Evolutionary conservation across 177 flowering plant species (phyloP), one percentile per base, ranked within the genome.

Genomic region (Vitis hybrid): DNA sequence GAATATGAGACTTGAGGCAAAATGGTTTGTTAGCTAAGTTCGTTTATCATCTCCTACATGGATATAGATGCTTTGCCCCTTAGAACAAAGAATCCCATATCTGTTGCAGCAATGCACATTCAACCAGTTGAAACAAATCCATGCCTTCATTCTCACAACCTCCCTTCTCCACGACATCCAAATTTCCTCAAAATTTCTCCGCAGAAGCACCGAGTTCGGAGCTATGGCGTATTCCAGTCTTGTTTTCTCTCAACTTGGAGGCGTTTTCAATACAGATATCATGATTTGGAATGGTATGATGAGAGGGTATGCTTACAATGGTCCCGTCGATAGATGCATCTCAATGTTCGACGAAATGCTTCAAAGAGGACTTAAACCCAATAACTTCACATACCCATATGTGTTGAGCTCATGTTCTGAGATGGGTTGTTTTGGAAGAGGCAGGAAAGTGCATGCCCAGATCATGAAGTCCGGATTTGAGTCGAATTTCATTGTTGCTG

Each of bases 221-320:
- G 45, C 51, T 14, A 82, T 82, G 85, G 84, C 79, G 1, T 83
- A 82, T 61, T 29, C 87, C 6, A 64, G 61, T 57, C 73, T 70
- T 31, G 52, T 85, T 7, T 85, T 78, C 67, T 58, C 76, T 5
- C 77, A 69, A 57, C 48, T 80, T 77, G 75, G 72, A 69, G 56
- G 62, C 55, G 50, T 50, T 11, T 55, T 51, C 33, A 33, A 18
- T 16, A 5, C 74, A 1, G 78, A 79, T 2, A 74, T 77, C 52
- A 53, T 71, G 12, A 71, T 80, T 22, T 81, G 83, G 85, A 85
- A 85, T 64, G 77, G 77, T 50, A 85, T 85, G 84, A 77, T 85
- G 9, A 73, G 88, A 72, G 86, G 88, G 39, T 85, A 81, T 45
- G 84, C 80, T 0, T 78, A 65, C 56, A 83, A 82, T 65, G 85